Evolutionary conservation across 2,329 filamentous ascomycete species (phyloP), one percentile per base, ranked within the genome.

Genomic region (Mariannaea sp.): DNA sequence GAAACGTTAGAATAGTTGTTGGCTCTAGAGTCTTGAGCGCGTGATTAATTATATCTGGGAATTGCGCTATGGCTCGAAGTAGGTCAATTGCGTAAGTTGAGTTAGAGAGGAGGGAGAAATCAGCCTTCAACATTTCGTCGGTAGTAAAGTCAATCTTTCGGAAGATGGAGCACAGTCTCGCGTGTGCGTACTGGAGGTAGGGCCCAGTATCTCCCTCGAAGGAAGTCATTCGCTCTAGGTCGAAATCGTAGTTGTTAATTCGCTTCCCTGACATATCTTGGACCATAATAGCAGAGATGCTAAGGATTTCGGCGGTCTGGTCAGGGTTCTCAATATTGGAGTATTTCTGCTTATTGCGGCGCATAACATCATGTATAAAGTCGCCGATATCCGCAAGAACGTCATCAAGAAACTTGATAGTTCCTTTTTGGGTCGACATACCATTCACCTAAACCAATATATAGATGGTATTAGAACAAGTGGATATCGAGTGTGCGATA

Each of bases 181-280:
- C 83, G 64, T 88, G 84, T 1, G 85, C 84, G 64, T 89, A 88
- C 73, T 90, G 87, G 16, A 90, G 77, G 67, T 89, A 88, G 12
- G 87, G 85, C 1, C 87, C 88, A 0, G 87, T 90, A 68, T 89
- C 86, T 19, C 86, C 86, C 69, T 89, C 86, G 57, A 89, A 89
- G 3, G 84, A 86, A 1, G 82, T 86, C 87, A 91, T 90, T 43
- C 82, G 79, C 44, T 85, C 81, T 70, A 89, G 82, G 72, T 89
- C 83, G 71, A 90, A 91, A 38, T 78, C 77, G 71, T 88, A 75
- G 57, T 74, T 70, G 57, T 74, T 71, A 53, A 70, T 66, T 39
- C 65, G 50, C 77, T 88, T 89, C 63, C 85, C 85, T 62, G 80
- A 82, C 83, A 89, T 87, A 66, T 89, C 87, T 68, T 89, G 86